Conservation (phyloP, 1,284 basidiomycete genomes). For the Irpex sp. region DNA sequence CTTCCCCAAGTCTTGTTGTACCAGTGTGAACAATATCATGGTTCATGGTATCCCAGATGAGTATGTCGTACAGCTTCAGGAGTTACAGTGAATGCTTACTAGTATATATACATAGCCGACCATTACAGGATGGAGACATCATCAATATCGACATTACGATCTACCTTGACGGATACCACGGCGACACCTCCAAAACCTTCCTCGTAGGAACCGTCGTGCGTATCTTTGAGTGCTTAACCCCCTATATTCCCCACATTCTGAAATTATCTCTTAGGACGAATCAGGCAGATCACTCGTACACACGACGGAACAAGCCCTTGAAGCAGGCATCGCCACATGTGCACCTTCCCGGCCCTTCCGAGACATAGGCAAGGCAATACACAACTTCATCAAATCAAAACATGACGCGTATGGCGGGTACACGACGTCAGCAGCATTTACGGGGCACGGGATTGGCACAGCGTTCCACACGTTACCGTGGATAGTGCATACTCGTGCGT, state of each 20-base stretch:
- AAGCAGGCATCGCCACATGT: constrained; percentile 72
- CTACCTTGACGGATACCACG: constrained; percentile 77
- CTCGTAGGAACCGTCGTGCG: constrained; percentile 72
- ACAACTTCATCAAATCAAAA: constrained; percentile 44
- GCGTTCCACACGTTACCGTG: constrained; percentile 84
- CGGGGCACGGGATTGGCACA: constrained; percentile 85
- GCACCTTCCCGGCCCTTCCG: constrained; percentile 73
- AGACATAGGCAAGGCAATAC: constrained; percentile 76
- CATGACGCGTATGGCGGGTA: constrained; percentile 32
- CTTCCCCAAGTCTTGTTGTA: constrained; percentile 87
- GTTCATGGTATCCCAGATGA: constrained; percentile 87
- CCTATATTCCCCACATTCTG: background rate
- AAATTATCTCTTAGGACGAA: constrained; percentile 48
- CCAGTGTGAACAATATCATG: constrained; percentile 84
- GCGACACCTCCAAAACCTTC: constrained; percentile 83
- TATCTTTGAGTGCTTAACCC: background rate
- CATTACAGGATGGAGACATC: constrained; percentile 76
- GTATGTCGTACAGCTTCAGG: constrained; percentile 36
- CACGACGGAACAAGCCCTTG: constrained; percentile 64
- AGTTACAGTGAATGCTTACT: background rate
- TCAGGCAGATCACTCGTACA: constrained; percentile 61
- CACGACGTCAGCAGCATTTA: constrained; percentile 67
- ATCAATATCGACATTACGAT: constrained; percentile 86
- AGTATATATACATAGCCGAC: constrained; percentile 48
- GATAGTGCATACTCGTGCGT: constrained; percentile 71